These are phyloP conservation scores for Lactarius evosmus DNA, from an alignment of 768 basidiomycete species.

Conservation along the genomic window DNA sequence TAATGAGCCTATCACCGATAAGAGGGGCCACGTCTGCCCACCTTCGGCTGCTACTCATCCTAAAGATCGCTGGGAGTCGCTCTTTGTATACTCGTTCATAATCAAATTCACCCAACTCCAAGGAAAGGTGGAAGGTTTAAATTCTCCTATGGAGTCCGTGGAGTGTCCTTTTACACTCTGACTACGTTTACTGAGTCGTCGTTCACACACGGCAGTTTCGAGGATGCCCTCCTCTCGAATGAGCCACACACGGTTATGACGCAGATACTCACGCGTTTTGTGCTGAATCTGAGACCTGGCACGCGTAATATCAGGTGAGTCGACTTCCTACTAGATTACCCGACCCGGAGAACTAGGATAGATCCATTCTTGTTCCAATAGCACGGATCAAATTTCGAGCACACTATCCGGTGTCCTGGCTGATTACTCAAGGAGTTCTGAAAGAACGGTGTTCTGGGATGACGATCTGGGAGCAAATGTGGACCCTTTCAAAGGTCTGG, in stretches of 20 bases:
- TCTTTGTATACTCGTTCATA: slow-evolving; percentile 84
- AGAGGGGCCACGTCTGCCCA: slow-evolving; percentile 53
- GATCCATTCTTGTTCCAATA: slow-evolving; percentile 40
- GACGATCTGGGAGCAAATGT: slow-evolving; percentile 62
- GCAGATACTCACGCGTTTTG: slow-evolving; percentile 68
- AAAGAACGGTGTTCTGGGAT: slow-evolving; percentile 80
- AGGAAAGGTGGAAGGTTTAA: slow-evolving; percentile 72
- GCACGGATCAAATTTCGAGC: slow-evolving; percentile 77
- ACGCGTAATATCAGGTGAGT: slow-evolving; percentile 87
- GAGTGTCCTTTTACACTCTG: slow-evolving; percentile 28
- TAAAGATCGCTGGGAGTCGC: slow-evolving; percentile 78
- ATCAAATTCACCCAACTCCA: slow-evolving; percentile 76
- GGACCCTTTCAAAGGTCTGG: slow-evolving; percentile 65
- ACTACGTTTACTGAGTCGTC: slow-evolving; percentile 4
- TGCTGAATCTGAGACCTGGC: slow-evolving; percentile 78
- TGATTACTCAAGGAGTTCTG: slow-evolving; percentile 69
- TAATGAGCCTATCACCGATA: slow-evolving; percentile 37
- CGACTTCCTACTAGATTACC: slow-evolving; percentile 36
- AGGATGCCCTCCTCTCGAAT: slow-evolving; percentile 69
- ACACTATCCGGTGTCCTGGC: slow-evolving; percentile 66
- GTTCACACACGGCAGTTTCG: slow-evolving; percentile 51
- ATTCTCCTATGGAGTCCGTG: slow-evolving; percentile 81
- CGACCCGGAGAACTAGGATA: slow-evolving; percentile 36
- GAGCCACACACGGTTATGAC: slow-evolving; percentile 73
- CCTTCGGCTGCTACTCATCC: slow-evolving; percentile 68